A percentile compares a stretch with the other conserved stretches of the same genome.
Evolutionary conservation across 768 basidiomycete genomes (phyloP).

Genomic region (Mycena capillaripes): DNA sequence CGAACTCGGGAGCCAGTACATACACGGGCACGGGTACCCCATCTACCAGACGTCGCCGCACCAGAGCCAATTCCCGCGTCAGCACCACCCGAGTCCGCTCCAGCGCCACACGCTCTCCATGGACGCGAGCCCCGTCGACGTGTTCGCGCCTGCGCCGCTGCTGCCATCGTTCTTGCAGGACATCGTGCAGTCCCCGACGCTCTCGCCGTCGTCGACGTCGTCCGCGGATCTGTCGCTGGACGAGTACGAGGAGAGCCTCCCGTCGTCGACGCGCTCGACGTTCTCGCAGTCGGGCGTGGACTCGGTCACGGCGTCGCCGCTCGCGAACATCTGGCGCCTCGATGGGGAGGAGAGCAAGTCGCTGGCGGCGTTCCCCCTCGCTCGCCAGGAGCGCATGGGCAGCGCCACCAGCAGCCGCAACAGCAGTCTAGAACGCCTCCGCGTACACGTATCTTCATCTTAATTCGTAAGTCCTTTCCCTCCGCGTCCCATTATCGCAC

Average conservation of each 20-base stretch:
- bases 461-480: slow-evolving; percentile 23
- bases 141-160: slow-evolving; percentile 60
- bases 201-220: slow-evolving; percentile 74
- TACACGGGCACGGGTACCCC: slow-evolving; percentile 41
- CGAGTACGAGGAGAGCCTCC: slow-evolving; percentile 61
- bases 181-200: slow-evolving; percentile 76
- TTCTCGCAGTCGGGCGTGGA: slow-evolving; percentile 42
- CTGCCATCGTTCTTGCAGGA: slow-evolving; percentile 86
- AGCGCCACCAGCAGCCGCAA: slow-evolving; percentile 59
- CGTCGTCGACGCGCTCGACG: slow-evolving; percentile 45
- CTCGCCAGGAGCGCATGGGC: slow-evolving; percentile 52
- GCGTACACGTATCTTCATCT: slow-evolving; percentile 28
- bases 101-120: slow-evolving; percentile 32
- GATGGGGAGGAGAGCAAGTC: slow-evolving; percentile 79
- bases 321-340: slow-evolving; percentile 78
- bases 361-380: slow-evolving; percentile 60
- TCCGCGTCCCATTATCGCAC: no score
- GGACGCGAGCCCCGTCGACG: slow-evolving; percentile 25
- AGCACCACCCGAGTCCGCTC: slow-evolving; percentile 36
- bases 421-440: slow-evolving; percentile 32
- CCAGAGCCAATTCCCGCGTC: slow-evolving; percentile 35
- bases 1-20: slow-evolving; percentile 60
- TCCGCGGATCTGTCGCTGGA: slow-evolving; percentile 78
- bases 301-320: slow-evolving; percentile 46
- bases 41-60: slow-evolving; percentile 81